Base-by-base conservation (phyloP, 2,329 filamentous ascomycete genomes). In the Botryotinia convoluta region DNA sequence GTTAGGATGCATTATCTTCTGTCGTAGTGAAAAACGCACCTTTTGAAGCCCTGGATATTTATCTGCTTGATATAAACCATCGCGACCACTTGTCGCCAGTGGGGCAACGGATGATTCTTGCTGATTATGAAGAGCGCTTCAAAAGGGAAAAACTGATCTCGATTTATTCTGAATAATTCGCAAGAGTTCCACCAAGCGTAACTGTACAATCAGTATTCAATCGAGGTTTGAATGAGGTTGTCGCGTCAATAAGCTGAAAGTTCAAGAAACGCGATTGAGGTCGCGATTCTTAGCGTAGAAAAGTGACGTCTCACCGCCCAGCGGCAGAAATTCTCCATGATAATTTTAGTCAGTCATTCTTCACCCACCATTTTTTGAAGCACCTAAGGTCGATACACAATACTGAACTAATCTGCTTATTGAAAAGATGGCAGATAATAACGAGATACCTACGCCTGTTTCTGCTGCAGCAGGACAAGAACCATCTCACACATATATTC, bases 21-120 rank as follows among this genome's bases (percentile, higher is more conserved):
- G 32, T n/a, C 14, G 3, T 45, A 29, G 60, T 14, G 18, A 2
- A 29, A 63, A 10, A 81, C 84, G 78, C 83, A 97, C 94, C 94
- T 98, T 86, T 99, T 99, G 86, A 99, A 99, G 90, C 96, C 96
- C 84, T 99, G 96, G 82, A 99, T 98, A 83, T 98, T 98, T 83
- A 98, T 98, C 86, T 99, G 96, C 84, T 99, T 99, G 88, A 99
- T 98, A 86, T 97, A 96, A 95, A 98, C 97, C 79, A 82, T 87
- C 71, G 78, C 76, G 76, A 74, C 65, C 16, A 59, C 54, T 73
- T 65, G 67, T 75, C 57, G 62, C 73, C 61, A 72, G 73, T 67
- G 75, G 72, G 75, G 76, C 74, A 72, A 73, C 57, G 60, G 60
- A 18, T 29, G 20, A 72, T 60, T 62, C 44, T 62, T 48, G 22